Base-by-base conservation (phyloP, 1,284 basidiomycete species). In the Ustilago hordei region DNA sequence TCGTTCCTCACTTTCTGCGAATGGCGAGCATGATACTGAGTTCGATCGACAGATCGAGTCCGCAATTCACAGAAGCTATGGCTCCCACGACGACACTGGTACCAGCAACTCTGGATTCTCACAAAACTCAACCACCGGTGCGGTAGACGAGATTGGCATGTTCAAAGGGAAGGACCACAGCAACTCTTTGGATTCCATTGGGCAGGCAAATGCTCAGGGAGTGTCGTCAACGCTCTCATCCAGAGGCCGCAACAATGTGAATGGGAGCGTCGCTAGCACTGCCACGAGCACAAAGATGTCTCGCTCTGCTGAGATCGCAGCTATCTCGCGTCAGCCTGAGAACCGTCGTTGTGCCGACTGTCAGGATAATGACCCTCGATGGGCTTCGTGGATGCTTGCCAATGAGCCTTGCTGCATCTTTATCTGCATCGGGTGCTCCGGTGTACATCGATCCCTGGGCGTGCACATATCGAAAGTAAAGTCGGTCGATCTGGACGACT, bases 381-480 rank as follows among this genome's bases (percentile, higher is more conserved):
- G 86, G 86, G 85, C 86, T 6, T 86, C 85, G 3, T 86, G 83
- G 82, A 81, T 74, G 23, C 65, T 89, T 65, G 87, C 88, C 43
- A 64, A 64, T 17, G 65, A 76, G 66, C 66, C 80, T 2, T 78
- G 80, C 55, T 81, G 80, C 67, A 85, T 89, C 67, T 89, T 89
- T 66, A 80, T 89, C 54, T 89, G 89, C 80, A 89, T 89, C 50
- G 82, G 87, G 15, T 89, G 89, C 72, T 87, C 86, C 31, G 89
- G 89, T 0, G 64, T 88, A 1, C 89, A 89, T 75, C 86, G 89
- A 6, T 83, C 86, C 6, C 82, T 89, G 8, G 89, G 89, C 8
- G 89, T 88, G 32, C 89, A 89, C 75, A 86, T 89, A 39, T 88
- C 87, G 41, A 88, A 88, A 70, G 88, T 89, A 32, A 85, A 88